A percentile compares a stretch with the other conserved stretches of the same genome.
These are phyloP conservation scores for Hypoxylon cercidicola DNA, from an alignment of 495 filamentous ascomycete genomes.

Conservation along the genomic window DNA sequence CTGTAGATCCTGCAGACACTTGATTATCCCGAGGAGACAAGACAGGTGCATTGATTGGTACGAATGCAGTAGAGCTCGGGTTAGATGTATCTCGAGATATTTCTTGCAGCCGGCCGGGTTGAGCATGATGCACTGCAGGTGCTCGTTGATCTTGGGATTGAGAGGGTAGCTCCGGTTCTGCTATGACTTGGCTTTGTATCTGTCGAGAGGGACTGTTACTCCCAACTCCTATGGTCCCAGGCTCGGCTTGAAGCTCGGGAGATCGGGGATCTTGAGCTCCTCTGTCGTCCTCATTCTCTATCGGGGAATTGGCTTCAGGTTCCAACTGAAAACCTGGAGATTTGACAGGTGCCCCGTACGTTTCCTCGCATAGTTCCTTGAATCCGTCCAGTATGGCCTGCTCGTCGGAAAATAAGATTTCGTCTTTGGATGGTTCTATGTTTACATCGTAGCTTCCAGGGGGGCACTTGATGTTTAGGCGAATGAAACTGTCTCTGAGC, in stretches of 20 bases:
- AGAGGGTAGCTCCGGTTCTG: neutral
- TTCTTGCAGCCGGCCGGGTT: neutral
- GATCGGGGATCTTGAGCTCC: neutral
- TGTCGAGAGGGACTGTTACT: neutral
- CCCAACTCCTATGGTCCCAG: neutral
- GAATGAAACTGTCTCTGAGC: conserved; percentile 74
- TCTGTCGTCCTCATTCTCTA: neutral
- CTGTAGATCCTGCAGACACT: neutral
- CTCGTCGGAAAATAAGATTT: conserved; percentile 79
- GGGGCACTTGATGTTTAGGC: conserved; percentile 77
- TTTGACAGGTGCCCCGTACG: conserved; percentile 53
- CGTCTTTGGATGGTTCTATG: conserved; percentile 90
- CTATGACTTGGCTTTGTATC: neutral
- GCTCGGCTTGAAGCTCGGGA: conserved; percentile 5
- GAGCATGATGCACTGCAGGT: neutral
- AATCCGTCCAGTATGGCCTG: conserved; percentile 59
- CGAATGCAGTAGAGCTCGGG: neutral
- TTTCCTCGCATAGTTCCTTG: conserved; percentile 62
- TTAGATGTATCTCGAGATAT: neutral
- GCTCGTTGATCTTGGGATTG: conserved; percentile 1
- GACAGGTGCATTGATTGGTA: conserved; percentile 16
- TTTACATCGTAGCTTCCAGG: conserved; percentile 83
- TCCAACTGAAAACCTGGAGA: neutral
- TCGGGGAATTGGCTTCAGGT: neutral
- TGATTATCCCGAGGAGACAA: neutral